Evolutionary conservation across 441 rosid genomes (phyloP).

Genomic region (Eutrema salsugineum): DNA sequence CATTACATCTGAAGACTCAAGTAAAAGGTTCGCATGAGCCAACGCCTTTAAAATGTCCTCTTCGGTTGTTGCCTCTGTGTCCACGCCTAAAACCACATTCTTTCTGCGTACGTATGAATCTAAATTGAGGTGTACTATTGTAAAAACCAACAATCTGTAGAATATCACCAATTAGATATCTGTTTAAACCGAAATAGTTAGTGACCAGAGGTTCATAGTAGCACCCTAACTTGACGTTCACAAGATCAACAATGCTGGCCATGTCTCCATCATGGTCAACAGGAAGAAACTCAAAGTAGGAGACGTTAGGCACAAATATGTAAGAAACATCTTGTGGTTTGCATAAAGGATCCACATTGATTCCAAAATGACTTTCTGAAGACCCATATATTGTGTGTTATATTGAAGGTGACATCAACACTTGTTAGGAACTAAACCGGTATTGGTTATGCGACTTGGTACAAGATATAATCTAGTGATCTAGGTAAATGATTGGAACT

Average conservation of each 20-base stretch:
- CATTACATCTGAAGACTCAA: not conserved
- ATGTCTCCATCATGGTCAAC: slow-evolving; percentile 6
- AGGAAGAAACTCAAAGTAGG: slow-evolving; percentile 60
- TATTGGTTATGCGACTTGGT: too few relatives aligned
- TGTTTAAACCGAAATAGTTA: slow-evolving; percentile 37
- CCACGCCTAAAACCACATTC: slow-evolving; percentile 43
- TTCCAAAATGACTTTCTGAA: slow-evolving; percentile 56
- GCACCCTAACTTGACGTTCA: slow-evolving; percentile 7
- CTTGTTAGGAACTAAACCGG: too few relatives aligned
- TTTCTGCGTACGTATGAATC: not conserved
- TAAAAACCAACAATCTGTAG: slow-evolving; percentile 61
- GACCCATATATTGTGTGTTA: slow-evolving; percentile 49
- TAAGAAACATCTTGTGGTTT: slow-evolving; percentile 56
- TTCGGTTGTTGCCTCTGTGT: slow-evolving; percentile 52
- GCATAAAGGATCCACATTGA: slow-evolving; percentile 54
- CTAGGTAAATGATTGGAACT: too few relatives aligned
- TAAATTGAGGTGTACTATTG: slow-evolving; percentile 54
- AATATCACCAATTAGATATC: slow-evolving; percentile 70
- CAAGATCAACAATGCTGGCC: slow-evolving; percentile 47
- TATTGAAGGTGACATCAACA: too few relatives aligned
- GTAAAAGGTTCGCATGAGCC: slow-evolving; percentile 32
- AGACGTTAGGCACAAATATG: slow-evolving; percentile 58
- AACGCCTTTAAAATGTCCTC: slow-evolving; percentile 51
- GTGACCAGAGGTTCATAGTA: slow-evolving; percentile 35
- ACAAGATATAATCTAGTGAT: too few relatives aligned